These are phyloP conservation scores for Ramaria sp. DNA, from an alignment of 768 basidiomycete species.

Conservation along the genomic window DNA sequence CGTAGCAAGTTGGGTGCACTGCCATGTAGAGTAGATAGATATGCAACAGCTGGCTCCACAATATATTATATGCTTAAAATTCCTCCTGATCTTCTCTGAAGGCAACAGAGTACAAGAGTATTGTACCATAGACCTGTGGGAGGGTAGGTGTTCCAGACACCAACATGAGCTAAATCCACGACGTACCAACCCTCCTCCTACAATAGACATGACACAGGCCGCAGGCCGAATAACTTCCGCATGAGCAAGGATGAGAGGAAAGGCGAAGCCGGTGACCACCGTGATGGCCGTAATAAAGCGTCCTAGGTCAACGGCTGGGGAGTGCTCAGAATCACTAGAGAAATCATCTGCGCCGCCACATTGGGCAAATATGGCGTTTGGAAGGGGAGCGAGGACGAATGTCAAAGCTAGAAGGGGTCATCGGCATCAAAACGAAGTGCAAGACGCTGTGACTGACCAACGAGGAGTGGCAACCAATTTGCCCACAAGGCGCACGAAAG, in stretches of 20 bases:
- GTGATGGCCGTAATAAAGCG: constrained; percentile 87
- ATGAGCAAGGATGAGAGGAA: constrained; percentile 88
- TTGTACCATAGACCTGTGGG: constrained; percentile 84
- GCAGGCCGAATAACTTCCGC: constrained; percentile 75
- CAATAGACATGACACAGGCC: constrained; percentile 90
- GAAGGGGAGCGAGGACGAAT: constrained; percentile 91
- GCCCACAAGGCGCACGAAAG: constrained; percentile 91
- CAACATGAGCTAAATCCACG: constrained; percentile 2
- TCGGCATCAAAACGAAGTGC: background rate
- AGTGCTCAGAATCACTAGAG: constrained; percentile 49
- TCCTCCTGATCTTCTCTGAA: constrained; percentile 80
- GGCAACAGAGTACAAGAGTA: constrained; percentile 75
- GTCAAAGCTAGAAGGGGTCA: constrained; percentile 54
- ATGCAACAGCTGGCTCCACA: background rate
- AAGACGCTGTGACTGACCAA: constrained; percentile 49
- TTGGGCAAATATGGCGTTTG: constrained; percentile 89
- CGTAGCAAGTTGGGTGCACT: background rate
- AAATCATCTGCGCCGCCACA: constrained; percentile 86
- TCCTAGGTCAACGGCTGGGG: constrained; percentile 78
- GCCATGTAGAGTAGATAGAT: background rate
- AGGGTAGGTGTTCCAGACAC: constrained; percentile 2
- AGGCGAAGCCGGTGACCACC: constrained; percentile 87
- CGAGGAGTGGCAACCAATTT: constrained; percentile 95
- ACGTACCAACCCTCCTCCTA: constrained; percentile 73
- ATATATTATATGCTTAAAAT: constrained; percentile 39